Conservation (phyloP, 495 filamentous ascomycete genomes). For the Talaromyces ruber region DNA sequence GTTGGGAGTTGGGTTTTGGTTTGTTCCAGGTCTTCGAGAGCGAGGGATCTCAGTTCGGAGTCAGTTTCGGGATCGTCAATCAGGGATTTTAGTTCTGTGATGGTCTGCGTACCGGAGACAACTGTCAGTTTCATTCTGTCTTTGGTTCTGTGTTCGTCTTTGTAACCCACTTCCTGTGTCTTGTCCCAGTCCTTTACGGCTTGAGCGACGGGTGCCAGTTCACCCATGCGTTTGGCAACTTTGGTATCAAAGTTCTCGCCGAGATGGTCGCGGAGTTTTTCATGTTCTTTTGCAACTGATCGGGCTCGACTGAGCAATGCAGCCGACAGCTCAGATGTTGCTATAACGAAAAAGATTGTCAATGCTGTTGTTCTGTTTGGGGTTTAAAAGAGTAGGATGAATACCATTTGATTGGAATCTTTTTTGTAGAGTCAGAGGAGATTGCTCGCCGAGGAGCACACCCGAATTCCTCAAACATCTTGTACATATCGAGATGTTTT, state of each 20-base stretch:
- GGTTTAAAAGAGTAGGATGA: neutral
- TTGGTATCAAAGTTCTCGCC: constrained; percentile 59
- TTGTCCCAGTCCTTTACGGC: constrained; percentile 59
- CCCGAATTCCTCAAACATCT: neutral
- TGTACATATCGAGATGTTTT: neutral
- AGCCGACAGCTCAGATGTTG: constrained; percentile 40
- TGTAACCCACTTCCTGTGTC: constrained; percentile 28
- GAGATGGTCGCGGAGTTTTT: constrained; percentile 48
- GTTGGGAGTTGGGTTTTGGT: constrained; percentile 50
- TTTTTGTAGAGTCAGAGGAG: neutral
- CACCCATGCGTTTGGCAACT: constrained; percentile 68
- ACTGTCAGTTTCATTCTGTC: neutral
- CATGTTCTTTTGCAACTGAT: constrained; percentile 56
- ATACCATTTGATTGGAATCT: neutral
- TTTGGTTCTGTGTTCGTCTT: too few species aligned
- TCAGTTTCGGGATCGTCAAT: constrained; percentile 53
- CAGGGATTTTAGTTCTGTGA: constrained; percentile 49
- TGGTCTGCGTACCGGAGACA: constrained; percentile 29
- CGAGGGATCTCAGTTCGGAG: constrained; percentile 56
- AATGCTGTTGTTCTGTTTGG: neutral
- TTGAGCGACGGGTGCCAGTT: constrained; percentile 57
- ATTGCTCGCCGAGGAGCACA: neutral
- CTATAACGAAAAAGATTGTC: neutral
- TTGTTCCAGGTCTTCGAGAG: constrained; percentile 63
- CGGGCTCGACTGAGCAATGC: constrained; percentile 58